Conservation (phyloP, 2,329 filamentous ascomycete genomes). For the Chrysosporium keratinophilum region DNA sequence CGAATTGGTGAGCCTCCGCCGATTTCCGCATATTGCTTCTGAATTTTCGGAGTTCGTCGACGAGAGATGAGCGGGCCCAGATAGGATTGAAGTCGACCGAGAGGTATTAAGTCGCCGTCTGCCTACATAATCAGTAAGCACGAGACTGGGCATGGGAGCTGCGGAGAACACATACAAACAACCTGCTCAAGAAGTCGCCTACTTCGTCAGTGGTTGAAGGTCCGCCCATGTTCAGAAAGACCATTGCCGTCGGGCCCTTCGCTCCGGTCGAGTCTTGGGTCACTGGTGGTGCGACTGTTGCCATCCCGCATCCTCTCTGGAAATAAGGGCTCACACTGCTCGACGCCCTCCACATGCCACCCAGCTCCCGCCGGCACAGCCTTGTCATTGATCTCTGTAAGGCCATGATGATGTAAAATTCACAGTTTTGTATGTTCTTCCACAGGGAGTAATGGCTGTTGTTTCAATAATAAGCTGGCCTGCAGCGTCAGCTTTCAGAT, state of each 20-base stretch:
- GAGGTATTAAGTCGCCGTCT: constrained; percentile 88
- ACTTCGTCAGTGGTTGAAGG: constrained; percentile 84
- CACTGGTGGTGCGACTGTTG: constrained; percentile 61
- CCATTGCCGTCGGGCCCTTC: constrained; percentile 88
- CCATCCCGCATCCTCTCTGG: constrained; percentile 31
- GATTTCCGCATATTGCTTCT: constrained; percentile 90
- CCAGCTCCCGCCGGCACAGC: constrained; percentile 7
- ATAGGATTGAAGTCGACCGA: constrained; percentile 82
- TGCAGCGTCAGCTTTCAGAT: background rate
- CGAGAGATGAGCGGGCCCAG: constrained; percentile 77
- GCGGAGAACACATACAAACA: constrained; percentile 59
- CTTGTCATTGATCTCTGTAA: constrained; percentile 9
- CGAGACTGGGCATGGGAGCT: background rate
- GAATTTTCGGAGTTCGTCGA: constrained; percentile 86
- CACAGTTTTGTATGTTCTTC: too few relatives aligned
- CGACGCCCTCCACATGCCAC: constrained; percentile 2
- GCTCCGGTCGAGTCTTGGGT: constrained; percentile 62
- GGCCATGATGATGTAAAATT: constrained; percentile 6
- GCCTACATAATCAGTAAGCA: constrained; percentile 44
- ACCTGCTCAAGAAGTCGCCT: constrained; percentile 72
- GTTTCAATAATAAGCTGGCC: too few relatives aligned
- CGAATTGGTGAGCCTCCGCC: constrained; percentile 96
- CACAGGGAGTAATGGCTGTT: too few relatives aligned
- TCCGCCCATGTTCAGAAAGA: constrained; percentile 98
- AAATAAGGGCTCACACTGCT: background rate